Base-by-base conservation (phyloP, 2,329 filamentous ascomycete genomes). In the Claviceps sp. region DNA sequence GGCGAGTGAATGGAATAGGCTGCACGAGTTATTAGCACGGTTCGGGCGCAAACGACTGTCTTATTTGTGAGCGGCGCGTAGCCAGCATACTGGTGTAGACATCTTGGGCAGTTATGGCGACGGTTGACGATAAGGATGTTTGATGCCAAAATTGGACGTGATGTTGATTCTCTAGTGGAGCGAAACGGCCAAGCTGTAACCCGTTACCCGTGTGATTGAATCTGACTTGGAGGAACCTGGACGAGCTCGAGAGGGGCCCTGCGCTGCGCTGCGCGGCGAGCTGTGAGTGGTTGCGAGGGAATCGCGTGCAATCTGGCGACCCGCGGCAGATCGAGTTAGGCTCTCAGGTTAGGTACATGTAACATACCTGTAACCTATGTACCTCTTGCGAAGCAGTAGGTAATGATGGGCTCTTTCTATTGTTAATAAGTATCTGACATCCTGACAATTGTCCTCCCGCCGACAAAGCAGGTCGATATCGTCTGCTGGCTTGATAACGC, bases 1-100 rank as follows among this genome's bases (percentile, higher is more conserved):
- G 79, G 58, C 88, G 78, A 63, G 81, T 83, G 60, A 82, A 77
- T 55, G 86, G 77, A 61, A 95, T 78, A 55, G 88, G 88, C 86
- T 91, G 62, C 38, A 37, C 9, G 6, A 18, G 26, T 30, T 5
- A 24, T 48, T 40, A 45, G 45, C 40, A 37, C 37, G 37, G 5
- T 34, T 11, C 37, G 9, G 8, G 26, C 26, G 26, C 44, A 37
- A 11, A 47, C 11, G n/a, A 47, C 18, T 20, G 16, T 41, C n/a
- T 45, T 34, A 2, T 34, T 45, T 48, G 30, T 22, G 18, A 6
- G 34, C 22, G 5, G 22, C 5, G 22, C 20, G 30, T 46, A 13
- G 40, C 11, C 16, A n/a, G 47, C 59, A 50, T 64, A 70, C 67
- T 58, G 67, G 66, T 60, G 67, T 66, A 58, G 67, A 62, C 67